Base-by-base conservation (phyloP, 2,329 filamentous ascomycete species). In the Colletotrichum neosansevieriae region DNA sequence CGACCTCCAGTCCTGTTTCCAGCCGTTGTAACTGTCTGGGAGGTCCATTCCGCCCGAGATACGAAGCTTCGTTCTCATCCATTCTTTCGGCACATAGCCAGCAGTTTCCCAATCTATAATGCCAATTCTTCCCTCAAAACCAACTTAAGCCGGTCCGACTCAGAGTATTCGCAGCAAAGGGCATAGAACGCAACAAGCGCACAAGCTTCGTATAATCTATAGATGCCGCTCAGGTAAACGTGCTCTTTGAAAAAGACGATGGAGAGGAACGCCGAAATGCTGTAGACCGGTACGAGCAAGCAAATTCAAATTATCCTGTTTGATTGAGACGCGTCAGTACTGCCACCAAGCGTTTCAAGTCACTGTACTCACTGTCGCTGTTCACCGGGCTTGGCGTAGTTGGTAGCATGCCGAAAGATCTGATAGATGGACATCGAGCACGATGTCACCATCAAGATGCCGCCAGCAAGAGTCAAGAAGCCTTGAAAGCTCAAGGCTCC, bases 121-220 rank as follows among this genome's bases (percentile, higher is more conserved):
- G 6, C 24, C 6, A 29, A 29, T 29, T 6, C 1, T 29, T 6
- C 24, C 24, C 24, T 7, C 6, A 3, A n/a, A n/a, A n/a, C n/a
- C n/a, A 34, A 15, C 17, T 34, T n/a, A 15, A 0, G 29, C 5
- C 32, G 50, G 32, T 53, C n/a, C 3, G 50, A 19, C n/a, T 53
- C 50, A 29, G 13, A 11, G 11, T 53, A 53, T 6, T 15, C 50
- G 50, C 50, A 53, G 29, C 50, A 53, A 29, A 53, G 50, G 29
- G 50, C 50, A 10, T 53, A 53, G 50, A 53, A 53, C 7, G 50
- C 50, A 15, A 53, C 50, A 12, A 53, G 32, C 29, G 50, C 50
- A 12, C 15, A 53, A 6, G 50, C 50, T 24, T 53, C 29, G 50
- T 53, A 53, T n/a, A 36, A 6, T 11, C 19, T 29, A n/a, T 53